Percentiles rank a stretch among this genome's conserved stretches.
These are phyloP conservation scores for Tetracentron sinense DNA, from an alignment of 164 flowering plant species.

Conservation along the genomic window DNA sequence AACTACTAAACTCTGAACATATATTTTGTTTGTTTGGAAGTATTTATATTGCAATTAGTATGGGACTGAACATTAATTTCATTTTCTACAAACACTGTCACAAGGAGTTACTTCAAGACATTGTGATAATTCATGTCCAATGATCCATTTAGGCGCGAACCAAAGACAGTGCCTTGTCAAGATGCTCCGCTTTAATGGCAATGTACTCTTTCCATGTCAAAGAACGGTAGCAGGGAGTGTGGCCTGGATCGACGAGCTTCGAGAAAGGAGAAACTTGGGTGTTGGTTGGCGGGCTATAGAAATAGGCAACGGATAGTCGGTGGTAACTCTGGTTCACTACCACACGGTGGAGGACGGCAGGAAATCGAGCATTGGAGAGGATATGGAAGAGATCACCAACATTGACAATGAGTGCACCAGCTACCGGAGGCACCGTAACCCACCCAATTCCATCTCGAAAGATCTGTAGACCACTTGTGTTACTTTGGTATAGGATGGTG, in stretches of 20 bases:
- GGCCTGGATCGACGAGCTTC: not conserved
- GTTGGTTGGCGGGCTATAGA: slow-evolving; percentile 39
- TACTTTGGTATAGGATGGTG: slow-evolving; percentile 48
- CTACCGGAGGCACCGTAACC: slow-evolving; percentile 32
- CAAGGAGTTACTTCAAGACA: too few relatives aligned
- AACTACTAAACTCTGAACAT: too few relatives aligned
- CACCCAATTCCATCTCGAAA: slow-evolving; percentile 37
- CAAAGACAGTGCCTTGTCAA: slow-evolving; percentile 39
- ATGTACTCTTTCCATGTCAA: slow-evolving; percentile 43
- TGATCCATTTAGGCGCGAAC: slow-evolving; percentile 13
- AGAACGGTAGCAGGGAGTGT: slow-evolving; percentile 24
- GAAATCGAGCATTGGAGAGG: slow-evolving; percentile 39
- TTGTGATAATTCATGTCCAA: too few relatives aligned
- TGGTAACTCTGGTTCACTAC: slow-evolving; percentile 27
- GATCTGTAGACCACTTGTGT: slow-evolving; percentile 41
- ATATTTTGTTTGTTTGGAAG: too few relatives aligned
- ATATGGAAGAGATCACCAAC: slow-evolving; percentile 57
- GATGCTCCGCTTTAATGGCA: slow-evolving; percentile 34
- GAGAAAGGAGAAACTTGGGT: slow-evolving; percentile 25
- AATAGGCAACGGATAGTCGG: slow-evolving; percentile 47
- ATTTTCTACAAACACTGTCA: too few relatives aligned
- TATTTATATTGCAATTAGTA: too few relatives aligned
- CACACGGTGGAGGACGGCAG: slow-evolving; percentile 43
- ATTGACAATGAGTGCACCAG: slow-evolving; percentile 47
- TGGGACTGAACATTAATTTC: too few relatives aligned